Base-by-base conservation (phyloP, 805 yeast genomes). In the Kodamaea laetipori region DNA sequence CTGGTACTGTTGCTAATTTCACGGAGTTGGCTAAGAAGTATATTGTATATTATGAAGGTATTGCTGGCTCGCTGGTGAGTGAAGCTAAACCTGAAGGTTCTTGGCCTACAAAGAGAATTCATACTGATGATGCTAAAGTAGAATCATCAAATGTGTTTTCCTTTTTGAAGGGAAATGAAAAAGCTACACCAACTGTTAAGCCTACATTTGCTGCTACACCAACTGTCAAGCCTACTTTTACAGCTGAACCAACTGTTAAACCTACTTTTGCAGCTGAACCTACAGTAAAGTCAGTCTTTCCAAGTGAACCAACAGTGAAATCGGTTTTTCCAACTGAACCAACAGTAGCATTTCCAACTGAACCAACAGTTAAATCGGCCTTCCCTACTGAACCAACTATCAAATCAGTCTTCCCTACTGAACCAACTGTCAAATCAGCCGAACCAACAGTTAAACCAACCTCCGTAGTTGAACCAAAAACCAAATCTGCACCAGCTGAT, bases 21-120 rank as follows among this genome's bases (percentile, higher is more conserved):
- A 65, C 77, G 0, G 71, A 80, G 11, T 64, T 81, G 10, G 70
- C 81, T 11, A 63, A 64, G n/a, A 84, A 82, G 58, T 87, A 87
- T 58, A 66, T 69, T 21, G 71, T 72, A 23, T 86, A 78, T 51
- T 68, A 74, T 47, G 64, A 67, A 17, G 60, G 67, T 34, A 67
- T 78, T 28, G 61, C 63, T 32, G 45, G 46, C 49, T 39, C 17
- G 34, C 53, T 7, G 19, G 19, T 7, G 25, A 7, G 34, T 13
- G 33, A 9, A 19, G 9, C 40, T 24, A 30, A 31, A 16, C 27
- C 13, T 35, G 38, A 34, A 10, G 33, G 19, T 30, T 31, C 19
- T 19, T 16, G 36, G 15, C 21, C 36, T 17, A 40, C 40, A 9
- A 44, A 39, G 24, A 37, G 43, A 13, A 36, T 42, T n/a, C 13